Base-by-base conservation (phyloP, 169 alveolate species). In the Fabrea salina region DNA sequence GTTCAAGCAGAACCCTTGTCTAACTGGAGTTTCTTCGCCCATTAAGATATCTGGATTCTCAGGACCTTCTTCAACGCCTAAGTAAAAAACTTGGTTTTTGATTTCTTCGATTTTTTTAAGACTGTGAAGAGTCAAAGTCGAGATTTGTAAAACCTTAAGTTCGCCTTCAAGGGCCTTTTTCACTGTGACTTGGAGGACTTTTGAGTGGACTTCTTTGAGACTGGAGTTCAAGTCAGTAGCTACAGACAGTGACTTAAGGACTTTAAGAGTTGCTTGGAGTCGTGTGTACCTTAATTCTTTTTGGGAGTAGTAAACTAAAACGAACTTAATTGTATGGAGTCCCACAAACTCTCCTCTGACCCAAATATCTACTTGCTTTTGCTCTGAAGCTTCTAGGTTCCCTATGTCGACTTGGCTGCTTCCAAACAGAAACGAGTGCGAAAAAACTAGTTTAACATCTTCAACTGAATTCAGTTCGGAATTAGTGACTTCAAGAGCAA, bases 371-470 rank as follows among this genome's bases (percentile, higher is more conserved):
- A 64, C 54, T 41, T 32, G 37, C 19, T 37, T 64, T 64, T 64
- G 57, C 41, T 64, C 75, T 3, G 57, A 30, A 19, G 4, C 37
- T 19, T 19, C 5, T 64, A 64, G 41, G 41, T 33, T 22, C 13
- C 54, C 54, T 5, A 64, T 33, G 16, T 33, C 19, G 41, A 64
- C 41, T 19, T 16, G 27, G 0, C 33, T 32, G 4, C 51, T 33
- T 16, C 75, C 75, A 64, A 64, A 64, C 32, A 64, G 49, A 40
- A 37, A 64, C 4, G 56, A 37, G 19, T 64, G 75, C 19, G 57
- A 37, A 64, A 64, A 64, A 3, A 56, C 19, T 16, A 64, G 16
- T 3, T 27, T 13, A 16, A 64, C 32, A 7, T 32, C 75, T 19
- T 32, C n/a, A 37, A 64, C 41, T 5, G 75, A 25, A 40, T 64